Conservation (phyloP, 1,139 yeast genomes). For the Pichia sp. region DNA sequence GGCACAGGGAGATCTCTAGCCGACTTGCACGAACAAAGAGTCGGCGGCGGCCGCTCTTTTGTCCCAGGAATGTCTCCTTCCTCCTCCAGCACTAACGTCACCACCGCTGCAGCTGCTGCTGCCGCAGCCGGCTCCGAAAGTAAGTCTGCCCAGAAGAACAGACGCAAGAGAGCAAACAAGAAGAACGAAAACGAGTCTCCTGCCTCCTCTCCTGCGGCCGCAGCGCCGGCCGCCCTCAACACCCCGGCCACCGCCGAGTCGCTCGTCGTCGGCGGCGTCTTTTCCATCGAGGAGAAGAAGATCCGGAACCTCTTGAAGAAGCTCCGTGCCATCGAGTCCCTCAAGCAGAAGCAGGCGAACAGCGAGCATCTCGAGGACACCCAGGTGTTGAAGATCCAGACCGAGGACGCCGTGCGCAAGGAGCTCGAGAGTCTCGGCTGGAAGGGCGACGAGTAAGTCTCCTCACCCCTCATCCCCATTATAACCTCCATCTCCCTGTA, state of each 20-base stretch:
- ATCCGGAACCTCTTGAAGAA: slow-evolving; percentile 86
- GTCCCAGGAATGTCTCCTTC: not conserved
- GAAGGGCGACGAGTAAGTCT: slow-evolving; percentile 12
- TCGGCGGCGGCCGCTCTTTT: slow-evolving; percentile 12
- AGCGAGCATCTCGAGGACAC: slow-evolving; percentile 91
- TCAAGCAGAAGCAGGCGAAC: slow-evolving; percentile 77
- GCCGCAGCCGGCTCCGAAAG: slow-evolving; percentile 35
- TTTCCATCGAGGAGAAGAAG: slow-evolving; percentile 82
- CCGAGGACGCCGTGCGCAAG: slow-evolving; percentile 73
- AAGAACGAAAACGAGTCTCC: slow-evolving; percentile 33
- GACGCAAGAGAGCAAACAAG: slow-evolving; percentile 74
- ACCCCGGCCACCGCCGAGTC: slow-evolving; percentile 16
- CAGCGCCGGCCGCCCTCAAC: not conserved
- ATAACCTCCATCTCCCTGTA: not conserved
- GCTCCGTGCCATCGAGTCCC: slow-evolving; percentile 85
- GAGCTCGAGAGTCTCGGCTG: slow-evolving; percentile 54
- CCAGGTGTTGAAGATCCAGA: slow-evolving; percentile 81
- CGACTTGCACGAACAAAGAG: slow-evolving; percentile 47
- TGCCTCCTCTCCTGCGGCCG: slow-evolving; percentile 12
- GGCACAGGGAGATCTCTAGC: slow-evolving; percentile 46
- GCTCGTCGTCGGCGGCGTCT: slow-evolving; percentile 55
- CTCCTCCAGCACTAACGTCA: slow-evolving; percentile 23
- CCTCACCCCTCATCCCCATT: not conserved
- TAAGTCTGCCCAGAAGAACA: slow-evolving; percentile 61
- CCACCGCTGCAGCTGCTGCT: slow-evolving; percentile 33